Conservation (phyloP, 768 basidiomycete genomes). For the Lactarius psammicola region DNA sequence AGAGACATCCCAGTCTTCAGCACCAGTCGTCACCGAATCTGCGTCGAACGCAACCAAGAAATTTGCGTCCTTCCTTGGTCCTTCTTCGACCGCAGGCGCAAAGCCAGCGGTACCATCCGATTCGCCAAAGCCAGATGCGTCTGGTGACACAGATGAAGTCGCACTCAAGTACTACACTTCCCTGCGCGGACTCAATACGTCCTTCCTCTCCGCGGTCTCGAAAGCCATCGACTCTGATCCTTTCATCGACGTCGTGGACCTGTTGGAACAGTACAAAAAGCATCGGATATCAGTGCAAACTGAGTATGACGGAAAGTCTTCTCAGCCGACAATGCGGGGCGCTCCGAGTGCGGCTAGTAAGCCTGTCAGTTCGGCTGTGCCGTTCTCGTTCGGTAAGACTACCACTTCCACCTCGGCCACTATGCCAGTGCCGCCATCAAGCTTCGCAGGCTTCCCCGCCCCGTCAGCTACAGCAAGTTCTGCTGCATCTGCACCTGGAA, state of each 20-base stretch:
- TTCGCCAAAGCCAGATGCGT: constrained; percentile 19
- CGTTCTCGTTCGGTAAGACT: constrained; percentile 4
- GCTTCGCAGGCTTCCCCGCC: constrained; percentile 41
- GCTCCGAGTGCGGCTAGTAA: constrained; percentile 6
- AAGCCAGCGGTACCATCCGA: constrained; percentile 21
- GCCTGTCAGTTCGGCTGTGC: neutral
- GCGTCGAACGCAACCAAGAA: constrained; percentile 29
- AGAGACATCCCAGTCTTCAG: constrained; percentile 25
- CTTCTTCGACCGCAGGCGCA: constrained; percentile 18
- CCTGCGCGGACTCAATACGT: constrained; percentile 73
- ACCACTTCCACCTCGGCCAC: constrained; percentile 21
- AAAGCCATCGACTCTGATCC: constrained; percentile 65
- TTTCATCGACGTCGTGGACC: constrained; percentile 58
- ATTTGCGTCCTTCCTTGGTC: constrained; percentile 28
- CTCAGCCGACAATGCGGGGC: constrained; percentile 6
- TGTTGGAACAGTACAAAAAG: constrained; percentile 59
- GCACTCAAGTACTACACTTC: constrained; percentile 61
- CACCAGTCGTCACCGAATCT: constrained; percentile 27
- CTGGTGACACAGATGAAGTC: constrained; percentile 25
- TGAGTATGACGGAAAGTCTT: constrained; percentile 46
- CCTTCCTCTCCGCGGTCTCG: constrained; percentile 56
- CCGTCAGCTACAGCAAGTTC: constrained; percentile 31
- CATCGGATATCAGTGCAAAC: constrained; percentile 54
- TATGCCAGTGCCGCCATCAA: constrained; percentile 42
- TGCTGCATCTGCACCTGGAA: constrained; percentile 31